Evolutionary conservation across 345 rosid genomes (phyloP), one percentile per base, ranked within the genome.

Genomic region (Hirschfeldia incana): DNA sequence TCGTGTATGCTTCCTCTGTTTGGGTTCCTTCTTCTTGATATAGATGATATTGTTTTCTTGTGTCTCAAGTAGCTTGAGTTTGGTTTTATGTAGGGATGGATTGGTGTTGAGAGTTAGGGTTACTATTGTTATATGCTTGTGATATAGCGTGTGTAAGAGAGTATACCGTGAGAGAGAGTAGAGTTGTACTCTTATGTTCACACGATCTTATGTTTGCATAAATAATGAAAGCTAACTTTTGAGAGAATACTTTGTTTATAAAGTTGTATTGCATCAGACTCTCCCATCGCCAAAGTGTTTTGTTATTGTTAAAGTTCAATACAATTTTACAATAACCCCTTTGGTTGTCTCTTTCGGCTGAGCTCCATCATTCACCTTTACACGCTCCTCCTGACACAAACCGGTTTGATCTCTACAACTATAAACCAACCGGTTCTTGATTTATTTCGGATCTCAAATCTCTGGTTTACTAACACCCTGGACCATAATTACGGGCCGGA

Each of bases 1-100:
- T 89, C 13, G 58, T 86, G 30, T 76, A 21, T 82, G 95, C 93
- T 64, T 88, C 95, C 27, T 86, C 92, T 4, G 81, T 83, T 60
- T 92, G 97, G 95, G 86, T 86, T 62, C 89, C 78, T 37, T 78
- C 67, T 72, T 77, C 88, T 62, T 78, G 61, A 16, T 70, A 76
- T 29, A 7, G 83, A 84, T 10, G 80, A 46, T 76, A 66, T 12
- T 39, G 39, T 0, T 49, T 60, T 58, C 69, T 80, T 69, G 59
- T 46, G 8, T 74, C 21, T 30, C 7, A 66, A 42, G 77, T 33
- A 32, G 44, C 37, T 44, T 8, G 39, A 32, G 44, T 29, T 44
- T 8, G 39, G 60, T 29, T 44, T 36, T 36, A 51, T 63, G 42
- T 69, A 77, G 65, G 72, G 77, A 28, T 69, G 46, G 46, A 39